phyloP scores from a whole-genome alignment of 495 filamentous ascomycete species.

The Tuber calosporum region DNA sequence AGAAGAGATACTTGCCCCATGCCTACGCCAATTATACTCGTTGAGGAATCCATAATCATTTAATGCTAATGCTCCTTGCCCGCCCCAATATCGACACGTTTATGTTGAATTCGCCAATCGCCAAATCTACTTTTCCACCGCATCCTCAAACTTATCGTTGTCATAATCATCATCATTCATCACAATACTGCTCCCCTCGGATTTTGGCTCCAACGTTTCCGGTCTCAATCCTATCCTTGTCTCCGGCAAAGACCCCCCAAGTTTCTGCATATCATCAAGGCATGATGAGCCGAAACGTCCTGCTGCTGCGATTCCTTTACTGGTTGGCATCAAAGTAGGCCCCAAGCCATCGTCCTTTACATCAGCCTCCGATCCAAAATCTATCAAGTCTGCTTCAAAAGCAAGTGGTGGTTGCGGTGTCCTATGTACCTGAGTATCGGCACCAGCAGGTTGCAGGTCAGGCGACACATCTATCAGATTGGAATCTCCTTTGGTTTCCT shows the following conservation, averaged over 20 bases:
- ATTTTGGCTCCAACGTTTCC: background rate
- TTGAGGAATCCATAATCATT: background rate
- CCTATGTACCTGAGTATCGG: slow-evolving; percentile 3
- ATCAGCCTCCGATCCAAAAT: slow-evolving; percentile 34
- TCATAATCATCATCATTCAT: slow-evolving; percentile 13
- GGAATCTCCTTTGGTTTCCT: slow-evolving; percentile 23
- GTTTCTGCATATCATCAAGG: background rate
- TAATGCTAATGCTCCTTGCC: background rate
- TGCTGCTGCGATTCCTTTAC: slow-evolving; percentile 18
- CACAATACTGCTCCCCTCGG: background rate
- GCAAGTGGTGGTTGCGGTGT: slow-evolving; percentile 12
- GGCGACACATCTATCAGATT: slow-evolving; percentile 21
- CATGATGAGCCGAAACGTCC: background rate
- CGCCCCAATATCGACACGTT: background rate
- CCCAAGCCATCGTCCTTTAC: slow-evolving; percentile 26
- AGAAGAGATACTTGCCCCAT: background rate
- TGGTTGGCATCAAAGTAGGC: slow-evolving; percentile 20
- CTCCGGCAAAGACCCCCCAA: background rate
- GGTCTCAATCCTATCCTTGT: background rate
- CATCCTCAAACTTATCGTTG: slow-evolving; percentile 38
- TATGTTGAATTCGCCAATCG: background rate
- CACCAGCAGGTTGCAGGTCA: slow-evolving; percentile 12
- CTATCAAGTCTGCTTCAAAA: slow-evolving; percentile 21
- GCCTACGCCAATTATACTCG: slow-evolving; percentile 4
- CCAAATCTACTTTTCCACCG: slow-evolving; percentile 13